A percentile compares a stretch with the other conserved stretches of the same genome.
Conservation (phyloP, 2,329 filamentous ascomycete genomes). For the Graphilbum fragrans region DNA sequence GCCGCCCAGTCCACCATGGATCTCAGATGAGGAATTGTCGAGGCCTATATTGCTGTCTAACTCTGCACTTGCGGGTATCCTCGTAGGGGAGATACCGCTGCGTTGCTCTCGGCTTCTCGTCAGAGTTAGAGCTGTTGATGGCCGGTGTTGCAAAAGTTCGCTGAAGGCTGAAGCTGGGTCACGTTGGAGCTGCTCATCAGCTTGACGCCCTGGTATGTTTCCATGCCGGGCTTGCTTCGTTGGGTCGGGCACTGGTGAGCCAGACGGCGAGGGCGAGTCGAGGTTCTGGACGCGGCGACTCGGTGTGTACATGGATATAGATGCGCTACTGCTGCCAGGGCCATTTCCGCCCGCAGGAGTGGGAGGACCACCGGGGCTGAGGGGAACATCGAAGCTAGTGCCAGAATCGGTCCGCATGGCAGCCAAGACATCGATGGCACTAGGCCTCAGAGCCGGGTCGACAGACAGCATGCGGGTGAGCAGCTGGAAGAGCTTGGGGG, state of each 20-base stretch:
- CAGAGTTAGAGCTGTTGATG: conserved; percentile 23
- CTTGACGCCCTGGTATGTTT: too few relatives aligned
- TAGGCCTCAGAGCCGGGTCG: conserved; percentile 64
- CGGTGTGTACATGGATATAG: conserved; percentile 28
- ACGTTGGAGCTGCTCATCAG: neutral
- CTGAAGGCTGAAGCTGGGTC: neutral
- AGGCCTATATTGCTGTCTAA: too few relatives aligned
- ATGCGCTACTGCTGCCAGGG: conserved; percentile 28
- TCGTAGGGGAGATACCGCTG: conserved; percentile 18
- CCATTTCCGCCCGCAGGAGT: conserved; percentile 13
- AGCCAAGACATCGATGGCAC: conserved; percentile 71
- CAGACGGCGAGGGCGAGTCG: conserved; percentile 37
- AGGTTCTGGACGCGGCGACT: conserved; percentile 40
- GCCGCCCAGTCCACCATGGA: too few relatives aligned
- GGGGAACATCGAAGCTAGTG: neutral
- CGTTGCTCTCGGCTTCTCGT: conserved; percentile 25
- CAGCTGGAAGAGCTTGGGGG: conserved; percentile 73
- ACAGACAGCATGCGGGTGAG: conserved; percentile 71
- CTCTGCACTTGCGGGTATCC: too few relatives aligned
- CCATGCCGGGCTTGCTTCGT: too few relatives aligned
- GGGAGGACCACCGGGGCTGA: conserved; percentile 19
- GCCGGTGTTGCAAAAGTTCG: conserved; percentile 15
- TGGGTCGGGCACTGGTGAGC: conserved; percentile 32
- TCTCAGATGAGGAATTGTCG: too few relatives aligned
- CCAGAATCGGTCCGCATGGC: conserved; percentile 58